phyloP scores from a whole-genome alignment of 192 early-diverging fungal species.

The Helicostylum pulchrum region DNA sequence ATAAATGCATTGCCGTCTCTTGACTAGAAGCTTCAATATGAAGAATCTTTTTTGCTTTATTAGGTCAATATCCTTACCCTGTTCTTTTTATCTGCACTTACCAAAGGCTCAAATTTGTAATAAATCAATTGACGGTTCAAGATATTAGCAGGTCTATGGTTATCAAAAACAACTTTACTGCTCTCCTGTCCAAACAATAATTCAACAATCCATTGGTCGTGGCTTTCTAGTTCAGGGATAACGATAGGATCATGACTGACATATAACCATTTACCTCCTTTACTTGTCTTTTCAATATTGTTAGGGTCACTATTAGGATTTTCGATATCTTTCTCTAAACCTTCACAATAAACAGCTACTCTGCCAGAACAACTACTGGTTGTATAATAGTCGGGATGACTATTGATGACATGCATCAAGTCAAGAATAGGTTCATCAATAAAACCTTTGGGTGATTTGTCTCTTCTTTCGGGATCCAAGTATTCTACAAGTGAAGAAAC shows the following conservation, averaged over 20 bases:
- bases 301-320: slow-evolving; percentile 1
- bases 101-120: slow-evolving; percentile 57
- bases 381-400: slow-evolving; percentile 51
- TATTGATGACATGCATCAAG: slow-evolving; percentile 47
- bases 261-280: slow-evolving; percentile 49
- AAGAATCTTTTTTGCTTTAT: slow-evolving; percentile 37
- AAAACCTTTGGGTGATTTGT: slow-evolving; percentile 54
- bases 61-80: background rate
- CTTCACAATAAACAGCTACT: slow-evolving; percentile 47
- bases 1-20: slow-evolving; percentile 44
- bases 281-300: slow-evolving; percentile 26
- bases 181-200: slow-evolving; percentile 34
- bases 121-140: slow-evolving; percentile 34
- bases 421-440: slow-evolving; percentile 50
- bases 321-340: slow-evolving; percentile 35
- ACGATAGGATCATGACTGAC: slow-evolving; percentile 46
- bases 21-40: slow-evolving; percentile 51
- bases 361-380: slow-evolving; percentile 54
- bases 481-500: slow-evolving; percentile 32
- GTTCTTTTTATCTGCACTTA: slow-evolving; percentile 17
- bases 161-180: slow-evolving; percentile 10
- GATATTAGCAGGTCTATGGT: background rate
- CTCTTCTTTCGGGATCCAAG: slow-evolving; percentile 36
- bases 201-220: slow-evolving; percentile 27
- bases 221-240: slow-evolving; percentile 21